Evolutionary conservation across 1,284 basidiomycete genomes (phyloP).

Genomic region (Coniferiporia sulphurascens): DNA sequence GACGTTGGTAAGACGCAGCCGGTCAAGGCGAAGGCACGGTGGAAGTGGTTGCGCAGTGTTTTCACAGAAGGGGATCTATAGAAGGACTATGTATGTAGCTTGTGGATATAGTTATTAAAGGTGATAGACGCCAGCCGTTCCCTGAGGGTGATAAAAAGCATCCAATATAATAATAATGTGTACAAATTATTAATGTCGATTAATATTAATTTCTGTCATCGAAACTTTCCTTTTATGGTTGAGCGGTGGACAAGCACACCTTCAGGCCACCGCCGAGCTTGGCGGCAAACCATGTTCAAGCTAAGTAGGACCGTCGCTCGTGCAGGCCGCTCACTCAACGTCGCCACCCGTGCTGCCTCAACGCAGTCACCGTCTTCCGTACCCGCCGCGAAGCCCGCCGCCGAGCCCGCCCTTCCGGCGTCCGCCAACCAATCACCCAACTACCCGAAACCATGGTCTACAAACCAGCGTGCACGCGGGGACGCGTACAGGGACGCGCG

Average conservation of each 20-base stretch:
- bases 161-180: too few species aligned
- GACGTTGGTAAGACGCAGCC: neutral
- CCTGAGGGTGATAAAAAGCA: too few species aligned
- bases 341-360: neutral
- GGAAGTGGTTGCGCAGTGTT: constrained; percentile 34
- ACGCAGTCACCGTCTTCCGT: neutral
- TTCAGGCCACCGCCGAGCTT: too few species aligned
- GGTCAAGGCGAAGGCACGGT: constrained; percentile 26
- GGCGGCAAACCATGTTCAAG: constrained; percentile 6
- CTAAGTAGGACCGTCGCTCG: constrained; percentile 13
- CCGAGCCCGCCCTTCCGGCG: constrained; percentile 21
- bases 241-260: too few species aligned
- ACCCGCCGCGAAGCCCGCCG: constrained; percentile 20
- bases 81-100: neutral
- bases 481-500: constrained; percentile 55
- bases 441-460: constrained; percentile 36
- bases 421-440: constrained; percentile 35
- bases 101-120: constrained; percentile 19
- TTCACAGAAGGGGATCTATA: constrained; percentile 8
- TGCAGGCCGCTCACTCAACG: neutral
- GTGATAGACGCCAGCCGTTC: neutral
- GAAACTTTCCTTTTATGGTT: too few species aligned
- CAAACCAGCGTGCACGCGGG: constrained; percentile 29
- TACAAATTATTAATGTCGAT: neutral
- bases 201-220: too few species aligned